Percentiles rank a stretch among this genome's conserved stretches.
Evolutionary conservation across 345 rosid species (phyloP).

Genomic region (Eucalyptus marginata): DNA sequence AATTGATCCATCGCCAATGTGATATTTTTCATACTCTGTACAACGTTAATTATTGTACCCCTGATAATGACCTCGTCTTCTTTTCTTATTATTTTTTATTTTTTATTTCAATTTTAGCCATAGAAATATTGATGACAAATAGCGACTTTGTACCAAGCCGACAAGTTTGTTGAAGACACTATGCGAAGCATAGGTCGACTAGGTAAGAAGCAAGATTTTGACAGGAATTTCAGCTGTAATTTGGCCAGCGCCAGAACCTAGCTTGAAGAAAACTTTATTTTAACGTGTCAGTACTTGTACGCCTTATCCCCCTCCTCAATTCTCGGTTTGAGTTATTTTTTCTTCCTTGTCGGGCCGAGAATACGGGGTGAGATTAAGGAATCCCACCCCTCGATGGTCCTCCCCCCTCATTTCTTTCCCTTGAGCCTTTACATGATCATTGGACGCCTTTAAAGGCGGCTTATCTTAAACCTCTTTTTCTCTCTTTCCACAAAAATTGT

Average conservation of each 20-base stretch:
- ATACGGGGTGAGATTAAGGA: too few relatives aligned
- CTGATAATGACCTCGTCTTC: background rate
- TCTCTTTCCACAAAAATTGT: background rate
- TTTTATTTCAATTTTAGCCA: background rate
- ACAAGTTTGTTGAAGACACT: too few relatives aligned
- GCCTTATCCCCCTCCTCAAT: too few relatives aligned
- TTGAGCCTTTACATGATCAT: background rate
- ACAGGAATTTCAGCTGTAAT: too few relatives aligned
- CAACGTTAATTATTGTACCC: background rate
- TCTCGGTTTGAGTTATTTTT: too few relatives aligned
- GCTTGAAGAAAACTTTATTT: too few relatives aligned
- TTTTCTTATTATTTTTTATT: too few relatives aligned
- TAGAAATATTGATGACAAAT: background rate
- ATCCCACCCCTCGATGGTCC: too few relatives aligned
- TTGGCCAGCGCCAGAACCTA: rapidly evolving
- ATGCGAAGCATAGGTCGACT: too few relatives aligned
- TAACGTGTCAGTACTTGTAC: rapidly evolving
- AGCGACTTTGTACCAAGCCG: background rate
- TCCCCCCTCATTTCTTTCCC: too few relatives aligned
- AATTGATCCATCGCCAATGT: background rate
- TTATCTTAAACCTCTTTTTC: background rate
- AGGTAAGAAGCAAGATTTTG: too few relatives aligned
- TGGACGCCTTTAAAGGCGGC: background rate
- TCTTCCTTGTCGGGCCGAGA: too few relatives aligned
- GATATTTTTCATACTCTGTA: background rate